Evolutionary conservation across 1,139 yeast genomes (phyloP).

Genomic region (Hansenula sp.): DNA sequence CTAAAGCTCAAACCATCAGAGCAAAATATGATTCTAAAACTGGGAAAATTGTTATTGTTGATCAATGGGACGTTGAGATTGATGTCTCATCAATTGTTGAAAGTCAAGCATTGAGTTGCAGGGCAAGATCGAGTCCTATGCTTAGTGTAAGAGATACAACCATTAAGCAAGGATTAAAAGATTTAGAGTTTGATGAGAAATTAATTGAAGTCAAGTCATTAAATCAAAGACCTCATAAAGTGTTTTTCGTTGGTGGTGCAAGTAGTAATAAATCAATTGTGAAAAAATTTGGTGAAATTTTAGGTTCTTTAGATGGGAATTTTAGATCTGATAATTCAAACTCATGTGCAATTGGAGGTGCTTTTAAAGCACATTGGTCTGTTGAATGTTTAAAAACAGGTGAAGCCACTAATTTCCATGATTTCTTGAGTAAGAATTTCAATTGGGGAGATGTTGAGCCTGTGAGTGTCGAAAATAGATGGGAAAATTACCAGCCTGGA

Average conservation of each 20-base stretch:
- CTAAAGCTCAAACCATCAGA: constrained; percentile 53
- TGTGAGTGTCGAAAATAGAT: constrained; percentile 27
- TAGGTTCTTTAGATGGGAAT: constrained; percentile 61
- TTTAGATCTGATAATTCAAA: constrained; percentile 75
- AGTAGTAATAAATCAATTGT: constrained; percentile 69
- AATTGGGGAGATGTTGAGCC: constrained; percentile 44
- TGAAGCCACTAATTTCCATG: constrained; percentile 9
- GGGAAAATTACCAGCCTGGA: constrained; percentile 29
- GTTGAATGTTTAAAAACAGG: constrained; percentile 7
- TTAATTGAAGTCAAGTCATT: constrained; percentile 21
- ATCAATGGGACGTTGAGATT: constrained; percentile 38
- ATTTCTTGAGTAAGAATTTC: constrained; percentile 41
- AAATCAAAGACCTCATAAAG: constrained; percentile 55
- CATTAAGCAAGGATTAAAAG: neutral
- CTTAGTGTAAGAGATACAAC: constrained; percentile 25
- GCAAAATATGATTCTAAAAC: constrained; percentile 32
- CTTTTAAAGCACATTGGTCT: constrained; percentile 81
- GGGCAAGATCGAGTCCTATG: constrained; percentile 78
- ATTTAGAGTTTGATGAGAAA: constrained; percentile 27
- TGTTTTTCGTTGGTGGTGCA: constrained; percentile 87
- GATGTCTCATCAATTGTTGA: constrained; percentile 81
- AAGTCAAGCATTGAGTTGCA: constrained; percentile 80
- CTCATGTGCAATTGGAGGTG: constrained; percentile 96
- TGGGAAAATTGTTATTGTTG: constrained; percentile 26
- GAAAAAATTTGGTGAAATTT: constrained; percentile 60